phyloP scores from a whole-genome alignment of 495 filamentous ascomycete species.

The Penicillium verhagenii region DNA sequence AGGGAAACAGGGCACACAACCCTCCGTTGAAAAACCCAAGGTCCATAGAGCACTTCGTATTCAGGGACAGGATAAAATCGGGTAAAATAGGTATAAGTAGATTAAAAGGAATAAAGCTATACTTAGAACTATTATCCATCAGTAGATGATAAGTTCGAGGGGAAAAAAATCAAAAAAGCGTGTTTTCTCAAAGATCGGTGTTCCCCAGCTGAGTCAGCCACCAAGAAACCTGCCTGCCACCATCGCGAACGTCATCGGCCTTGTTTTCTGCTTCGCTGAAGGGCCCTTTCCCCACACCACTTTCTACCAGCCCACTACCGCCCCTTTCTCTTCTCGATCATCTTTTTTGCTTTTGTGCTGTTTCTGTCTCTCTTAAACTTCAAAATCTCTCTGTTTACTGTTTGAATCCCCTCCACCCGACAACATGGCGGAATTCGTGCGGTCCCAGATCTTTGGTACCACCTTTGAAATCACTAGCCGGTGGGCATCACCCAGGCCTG shows the following conservation, averaged over 20 bases:
- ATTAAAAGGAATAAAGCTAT: too few species aligned
- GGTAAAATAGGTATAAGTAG: too few species aligned
- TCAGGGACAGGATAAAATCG: too few species aligned
- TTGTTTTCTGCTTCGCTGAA: slow-evolving; percentile 36
- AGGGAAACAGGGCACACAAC: background rate
- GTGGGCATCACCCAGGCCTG: slow-evolving; percentile 48
- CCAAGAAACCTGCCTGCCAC: slow-evolving; percentile 18
- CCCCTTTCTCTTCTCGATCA: slow-evolving; percentile 3
- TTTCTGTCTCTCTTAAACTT: background rate
- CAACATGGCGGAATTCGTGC: slow-evolving; percentile 95
- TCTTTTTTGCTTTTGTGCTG: slow-evolving; percentile 3
- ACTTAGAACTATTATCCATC: background rate
- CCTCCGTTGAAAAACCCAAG: too few species aligned
- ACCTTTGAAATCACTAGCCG: slow-evolving; percentile 99
- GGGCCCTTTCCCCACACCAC: slow-evolving; percentile 38
- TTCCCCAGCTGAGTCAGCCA: slow-evolving; percentile 23
- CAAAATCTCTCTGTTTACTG: background rate
- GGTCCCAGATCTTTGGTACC: slow-evolving; percentile 98
- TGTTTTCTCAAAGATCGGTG: background rate
- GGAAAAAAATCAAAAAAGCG: too few species aligned
- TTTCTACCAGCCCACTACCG: slow-evolving; percentile 17
- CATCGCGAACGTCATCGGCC: slow-evolving; percentile 41
- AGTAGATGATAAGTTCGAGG: too few species aligned
- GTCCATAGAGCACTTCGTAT: too few species aligned
- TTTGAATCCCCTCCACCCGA: slow-evolving; percentile 5